Base-by-base conservation (phyloP, 2,329 filamentous ascomycete species). In the Scedosporium boydii region DNA sequence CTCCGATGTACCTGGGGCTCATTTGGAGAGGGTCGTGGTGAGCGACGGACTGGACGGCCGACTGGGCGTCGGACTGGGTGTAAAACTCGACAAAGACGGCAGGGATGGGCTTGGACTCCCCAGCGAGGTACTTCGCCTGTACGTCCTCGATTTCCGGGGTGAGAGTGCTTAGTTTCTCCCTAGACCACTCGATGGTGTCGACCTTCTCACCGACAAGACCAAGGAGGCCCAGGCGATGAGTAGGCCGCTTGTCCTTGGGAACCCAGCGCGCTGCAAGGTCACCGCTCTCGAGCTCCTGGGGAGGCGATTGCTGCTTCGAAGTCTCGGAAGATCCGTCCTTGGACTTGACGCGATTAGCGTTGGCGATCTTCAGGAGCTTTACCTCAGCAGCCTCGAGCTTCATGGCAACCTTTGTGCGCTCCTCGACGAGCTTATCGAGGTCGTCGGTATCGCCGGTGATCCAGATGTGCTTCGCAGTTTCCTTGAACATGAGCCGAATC, bases 1-100 rank as follows among this genome's bases (percentile, higher is more conserved):
- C 81, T 16, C 93, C 93, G 61, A 96, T 89, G 69, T 90, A 91
- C 26, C 91, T 87, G 29, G 91, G 91, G 3, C 89, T 83, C 87
- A 99, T 93, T 71, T 93, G 91, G 44, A 96, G 78, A 41, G 90
- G 88, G 63, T 91, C 87, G 74, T 96, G 92, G 74, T 96, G 92
- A 2, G 92, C 87, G 7, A 98, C 81, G 26, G 89, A 87, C 73
- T 99, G 95, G 72, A 86, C 93, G 14, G 93, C 93, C 61, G 84
- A 82, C 74, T 99, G 93, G 14, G 95, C 95, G 62, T 90, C 89
- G 62, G 88, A 84, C 71, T 96, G 91, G 1, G 82, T 86, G 65
- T 84, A 81, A 70, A 98, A 99, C 72, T 98, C 93, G 66, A 99
- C 87, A 69, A 99, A 99, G 10, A 95, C 90, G 23, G 91, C 88